Evolutionary conservation across 257 asterid species (phyloP), one percentile per base, ranked within the genome.

Genomic region (Fraxinus pennsylvanica): DNA sequence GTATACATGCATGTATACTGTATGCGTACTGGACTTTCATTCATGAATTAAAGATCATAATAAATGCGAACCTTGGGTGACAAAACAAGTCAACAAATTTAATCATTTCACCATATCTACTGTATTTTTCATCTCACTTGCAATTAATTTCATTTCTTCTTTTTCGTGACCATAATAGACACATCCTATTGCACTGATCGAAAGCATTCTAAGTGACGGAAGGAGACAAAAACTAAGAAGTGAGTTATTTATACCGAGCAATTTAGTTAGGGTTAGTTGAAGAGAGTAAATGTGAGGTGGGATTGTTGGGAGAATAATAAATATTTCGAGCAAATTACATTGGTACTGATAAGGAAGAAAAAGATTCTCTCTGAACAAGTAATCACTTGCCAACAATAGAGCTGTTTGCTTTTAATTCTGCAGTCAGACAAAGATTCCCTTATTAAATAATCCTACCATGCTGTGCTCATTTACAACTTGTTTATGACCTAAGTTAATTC

Each of bases 341-440:
- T 68, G 82, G 17, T 17, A 74, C 69, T 12, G 43, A 78, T 63
- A 78, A 71, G 71, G 74, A 78, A 77, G 67, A 72, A 70, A 35
- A 76, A 61, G 84, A 76, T 76, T 83, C 86, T 83, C 78, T 73
- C 82, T 72, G 47, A 61, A 67, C 10, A 59, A 35, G 79, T 75
- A 9, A 9, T 41, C 50, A 41, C 15, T 41, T 76, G 27, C 71
- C 63, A 50, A 57, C 61, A 68, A 14, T 15, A 29, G 81, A 47
- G 63, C 32, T 75, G 59, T 36, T 71, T 72, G 76, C 76, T 74
- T 71, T 78, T 45, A 79, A 21, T 80, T 54, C 79, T 76, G 79
- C 74, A 73, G 54, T 77, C 84, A 79, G 84, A 85, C 86, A 85
- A 82, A 82, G 88, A 85, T 85, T 85, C 88, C 84, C 79, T 6